Conservation (phyloP, 345 rosid species). For the Gossypium longicalyx region DNA sequence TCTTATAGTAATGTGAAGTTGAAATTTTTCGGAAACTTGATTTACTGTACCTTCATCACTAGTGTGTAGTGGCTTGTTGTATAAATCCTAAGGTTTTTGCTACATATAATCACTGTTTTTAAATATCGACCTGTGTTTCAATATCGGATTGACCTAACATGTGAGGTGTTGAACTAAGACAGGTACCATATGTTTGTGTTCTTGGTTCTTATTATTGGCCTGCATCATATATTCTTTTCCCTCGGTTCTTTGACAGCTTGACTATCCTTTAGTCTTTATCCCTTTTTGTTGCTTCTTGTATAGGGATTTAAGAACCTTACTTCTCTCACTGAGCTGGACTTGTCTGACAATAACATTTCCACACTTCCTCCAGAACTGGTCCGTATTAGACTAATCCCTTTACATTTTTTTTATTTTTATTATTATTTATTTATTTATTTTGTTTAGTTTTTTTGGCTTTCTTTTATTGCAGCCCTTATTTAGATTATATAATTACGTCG, state of each 20-base stretch:
- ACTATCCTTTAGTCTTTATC: background rate
- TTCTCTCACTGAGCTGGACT: conserved; percentile 67
- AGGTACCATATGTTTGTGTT: background rate
- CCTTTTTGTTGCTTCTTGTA: conserved; percentile 3
- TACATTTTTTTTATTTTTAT: background rate
- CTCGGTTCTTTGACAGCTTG: background rate
- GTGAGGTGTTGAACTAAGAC: background rate
- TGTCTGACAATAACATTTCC: conserved; percentile 82
- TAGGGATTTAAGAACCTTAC: conserved; percentile 68
- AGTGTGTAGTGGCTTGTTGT: no score
- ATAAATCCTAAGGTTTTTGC: no score
- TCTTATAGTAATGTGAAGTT: background rate
- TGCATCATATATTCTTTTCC: background rate
- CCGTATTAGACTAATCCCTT: conserved; percentile 10
- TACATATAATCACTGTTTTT: background rate
- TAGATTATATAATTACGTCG: background rate
- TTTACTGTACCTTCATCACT: background rate
- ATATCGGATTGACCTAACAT: background rate
- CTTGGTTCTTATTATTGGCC: background rate
- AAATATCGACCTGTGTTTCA: background rate
- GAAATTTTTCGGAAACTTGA: background rate
- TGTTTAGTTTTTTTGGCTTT: background rate
- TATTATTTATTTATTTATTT: no score
- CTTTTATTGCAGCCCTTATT: background rate
- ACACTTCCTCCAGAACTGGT: conserved; percentile 79